Percentiles rank a stretch among this genome's conserved stretches.
Evolutionary conservation across 176 grass and related monocot species (phyloP).

Genomic region (Alloteropsis semialata): DNA sequence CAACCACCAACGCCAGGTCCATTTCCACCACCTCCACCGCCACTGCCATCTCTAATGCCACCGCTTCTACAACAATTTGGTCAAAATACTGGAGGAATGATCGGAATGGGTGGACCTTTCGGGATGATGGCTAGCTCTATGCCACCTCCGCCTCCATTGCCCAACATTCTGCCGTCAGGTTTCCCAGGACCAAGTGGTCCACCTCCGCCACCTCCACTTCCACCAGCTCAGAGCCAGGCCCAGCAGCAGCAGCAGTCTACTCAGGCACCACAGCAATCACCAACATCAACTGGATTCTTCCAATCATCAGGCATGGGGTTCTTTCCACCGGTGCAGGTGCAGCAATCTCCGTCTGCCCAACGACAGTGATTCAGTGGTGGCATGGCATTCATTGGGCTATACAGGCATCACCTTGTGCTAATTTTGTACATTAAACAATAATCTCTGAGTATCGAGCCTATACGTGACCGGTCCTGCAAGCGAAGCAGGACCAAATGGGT

Average conservation of each 20-base stretch:
- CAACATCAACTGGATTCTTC: slow-evolving; percentile 59
- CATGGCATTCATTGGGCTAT: slow-evolving; percentile 12
- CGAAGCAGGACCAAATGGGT: slow-evolving; percentile 31
- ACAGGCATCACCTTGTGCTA: slow-evolving; percentile 40
- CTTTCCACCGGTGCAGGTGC: slow-evolving; percentile 67
- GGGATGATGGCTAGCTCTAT: slow-evolving; percentile 48
- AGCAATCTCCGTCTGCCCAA: slow-evolving; percentile 67
- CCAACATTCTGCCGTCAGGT: slow-evolving; percentile 36
- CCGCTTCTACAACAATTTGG: slow-evolving; percentile 60
- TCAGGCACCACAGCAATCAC: slow-evolving; percentile 52
- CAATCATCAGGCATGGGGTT: slow-evolving; percentile 59
- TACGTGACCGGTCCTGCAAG: slow-evolving; percentile 23
- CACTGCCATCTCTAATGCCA: slow-evolving; percentile 57
- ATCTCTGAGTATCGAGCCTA: slow-evolving; percentile 10
- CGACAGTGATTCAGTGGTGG: slow-evolving; percentile 46
- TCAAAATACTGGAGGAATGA: slow-evolving; percentile 52
- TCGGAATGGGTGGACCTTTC: slow-evolving; percentile 43
- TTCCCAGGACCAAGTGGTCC: slow-evolving; percentile 44
- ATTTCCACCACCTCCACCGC: slow-evolving; percentile 58
- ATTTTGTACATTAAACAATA: slow-evolving; percentile 61
- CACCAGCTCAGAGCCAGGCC: slow-evolving; percentile 43
- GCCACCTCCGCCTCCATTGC: slow-evolving; percentile 52
- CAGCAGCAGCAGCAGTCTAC: slow-evolving; percentile 70
- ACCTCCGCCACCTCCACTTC: slow-evolving; percentile 43
- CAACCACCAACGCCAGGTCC: slow-evolving; percentile 24